These are phyloP conservation scores for Prunus campanulata DNA, from an alignment of 306 rosid genomes.

Conservation along the genomic window DNA sequence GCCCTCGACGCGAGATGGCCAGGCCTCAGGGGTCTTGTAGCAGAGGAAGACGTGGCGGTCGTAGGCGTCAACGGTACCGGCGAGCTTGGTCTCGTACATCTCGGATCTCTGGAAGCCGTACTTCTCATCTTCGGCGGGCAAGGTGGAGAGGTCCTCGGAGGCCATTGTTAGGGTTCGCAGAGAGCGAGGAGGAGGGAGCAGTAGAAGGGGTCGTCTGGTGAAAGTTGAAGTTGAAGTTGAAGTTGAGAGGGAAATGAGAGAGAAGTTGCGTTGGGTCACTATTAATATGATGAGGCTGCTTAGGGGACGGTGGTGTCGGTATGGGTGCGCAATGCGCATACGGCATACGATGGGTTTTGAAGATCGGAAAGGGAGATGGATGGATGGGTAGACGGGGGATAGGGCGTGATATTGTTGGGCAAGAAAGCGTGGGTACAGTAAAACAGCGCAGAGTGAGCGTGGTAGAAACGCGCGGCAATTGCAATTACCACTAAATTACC, in stretches of 20 bases:
- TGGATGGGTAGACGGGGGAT: neutral
- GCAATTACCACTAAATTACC: neutral
- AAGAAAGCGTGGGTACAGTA: neutral
- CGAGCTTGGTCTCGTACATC: conserved; percentile 64
- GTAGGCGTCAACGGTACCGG: conserved; percentile 68
- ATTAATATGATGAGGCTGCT: neutral
- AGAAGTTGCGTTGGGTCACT: neutral
- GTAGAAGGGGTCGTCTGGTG: conserved; percentile 4
- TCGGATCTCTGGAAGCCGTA: conserved; percentile 77
- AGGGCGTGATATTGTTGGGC: neutral
- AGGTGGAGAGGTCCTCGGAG: conserved; percentile 29
- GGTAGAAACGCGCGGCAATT: neutral
- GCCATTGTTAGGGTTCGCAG: conserved; percentile 31
- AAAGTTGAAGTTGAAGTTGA: neutral
- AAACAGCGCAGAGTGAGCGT: neutral
- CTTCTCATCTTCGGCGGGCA: conserved; percentile 43
- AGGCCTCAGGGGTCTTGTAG: conserved; percentile 59
- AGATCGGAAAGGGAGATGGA: neutral
- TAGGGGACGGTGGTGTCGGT: neutral
- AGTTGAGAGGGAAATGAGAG: neutral
- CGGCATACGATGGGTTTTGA: neutral
- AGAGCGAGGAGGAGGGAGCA: neutral
- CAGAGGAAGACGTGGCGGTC: conserved; percentile 89
- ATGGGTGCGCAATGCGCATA: conserved; percentile 32
- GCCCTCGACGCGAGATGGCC: conserved; percentile 75